Percentiles rank a stretch among this genome's conserved stretches.
phyloP scores from a whole-genome alignment of 306 rosid genomes.

The Cucumis cinereus region DNA sequence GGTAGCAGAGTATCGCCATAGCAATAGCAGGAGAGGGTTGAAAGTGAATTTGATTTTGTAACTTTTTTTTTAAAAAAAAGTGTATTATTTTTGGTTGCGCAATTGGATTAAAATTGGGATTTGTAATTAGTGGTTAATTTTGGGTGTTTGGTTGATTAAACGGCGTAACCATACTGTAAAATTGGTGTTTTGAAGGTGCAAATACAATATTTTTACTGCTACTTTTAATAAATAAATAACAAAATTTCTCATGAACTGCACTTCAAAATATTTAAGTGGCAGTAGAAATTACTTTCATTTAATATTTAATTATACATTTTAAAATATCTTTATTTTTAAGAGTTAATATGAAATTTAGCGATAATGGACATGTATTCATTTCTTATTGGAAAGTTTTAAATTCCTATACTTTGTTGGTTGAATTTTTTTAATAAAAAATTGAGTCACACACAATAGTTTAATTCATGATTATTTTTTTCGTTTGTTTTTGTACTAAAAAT shows the following conservation, averaged over 20 bases:
- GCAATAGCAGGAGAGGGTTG: not conserved
- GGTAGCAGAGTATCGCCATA: conserved; percentile 42
- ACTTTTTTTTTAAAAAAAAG: not conserved
- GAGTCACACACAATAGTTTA: too few relatives aligned
- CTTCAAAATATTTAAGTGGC: too few relatives aligned
- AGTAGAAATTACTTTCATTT: too few relatives aligned
- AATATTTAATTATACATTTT: too few relatives aligned
- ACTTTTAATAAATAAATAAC: not conserved
- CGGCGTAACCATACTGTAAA: not conserved
- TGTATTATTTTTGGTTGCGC: not conserved
- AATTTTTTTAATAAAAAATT: too few relatives aligned
- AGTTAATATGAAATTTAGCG: too few relatives aligned
- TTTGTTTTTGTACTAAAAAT: too few relatives aligned
- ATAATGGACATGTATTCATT: too few relatives aligned
- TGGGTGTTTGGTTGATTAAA: not conserved
- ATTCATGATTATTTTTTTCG: too few relatives aligned
- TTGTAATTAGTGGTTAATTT: not conserved
- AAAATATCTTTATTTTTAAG: too few relatives aligned
- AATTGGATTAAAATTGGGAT: not conserved
- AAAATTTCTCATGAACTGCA: not conserved
- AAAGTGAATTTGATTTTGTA: not conserved
- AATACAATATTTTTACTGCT: not conserved
- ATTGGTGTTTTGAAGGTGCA: not conserved
- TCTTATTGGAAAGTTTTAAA: too few relatives aligned
- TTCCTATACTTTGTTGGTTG: too few relatives aligned